Percentiles rank a stretch among this genome's conserved stretches.
phyloP scores from a whole-genome alignment of 2,329 filamentous ascomycete species.

The Beauveria medogensis region DNA sequence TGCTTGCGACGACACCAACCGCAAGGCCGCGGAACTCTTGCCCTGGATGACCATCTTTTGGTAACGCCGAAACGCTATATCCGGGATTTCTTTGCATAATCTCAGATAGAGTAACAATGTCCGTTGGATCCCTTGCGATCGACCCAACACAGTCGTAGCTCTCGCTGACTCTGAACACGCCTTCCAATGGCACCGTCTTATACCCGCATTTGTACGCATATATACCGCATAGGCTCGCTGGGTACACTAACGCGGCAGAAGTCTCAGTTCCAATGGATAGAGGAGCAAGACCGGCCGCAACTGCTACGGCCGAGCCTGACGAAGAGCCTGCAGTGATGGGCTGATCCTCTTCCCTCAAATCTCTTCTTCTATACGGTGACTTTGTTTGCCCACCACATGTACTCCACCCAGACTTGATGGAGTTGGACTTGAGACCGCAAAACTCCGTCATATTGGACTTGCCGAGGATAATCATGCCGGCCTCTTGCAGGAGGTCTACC shows the following conservation, averaged over 20 bases:
- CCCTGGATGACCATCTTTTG: neutral
- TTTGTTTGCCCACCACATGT: constrained; percentile 4
- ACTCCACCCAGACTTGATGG: neutral
- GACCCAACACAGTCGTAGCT: constrained; percentile 6
- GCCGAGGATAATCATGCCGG: constrained; percentile 9
- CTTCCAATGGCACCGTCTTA: neutral
- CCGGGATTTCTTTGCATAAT: neutral
- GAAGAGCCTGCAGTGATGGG: constrained; percentile 9
- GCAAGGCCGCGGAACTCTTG: neutral
- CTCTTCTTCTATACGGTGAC: constrained; percentile 6
- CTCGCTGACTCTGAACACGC: constrained; percentile 8
- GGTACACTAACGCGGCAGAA: constrained; percentile 5
- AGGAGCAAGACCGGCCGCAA: constrained; percentile 8
- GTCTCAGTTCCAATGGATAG: constrained; percentile 6
- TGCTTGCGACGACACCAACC: neutral
- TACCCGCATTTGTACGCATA: constrained; percentile 8
- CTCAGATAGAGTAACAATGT: neutral
- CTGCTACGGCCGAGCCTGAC: constrained; percentile 8
- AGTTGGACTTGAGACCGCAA: constrained; percentile 10
- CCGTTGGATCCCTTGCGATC: constrained; percentile 1
- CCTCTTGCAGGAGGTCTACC: constrained; percentile 5
- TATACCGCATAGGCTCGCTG: constrained; percentile 5
- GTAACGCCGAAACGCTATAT: neutral
- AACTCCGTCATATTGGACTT: constrained; percentile 12
- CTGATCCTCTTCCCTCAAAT: constrained; percentile 7